Conservation (phyloP, 306 rosid genomes). For the Carpinus fangiana region DNA sequence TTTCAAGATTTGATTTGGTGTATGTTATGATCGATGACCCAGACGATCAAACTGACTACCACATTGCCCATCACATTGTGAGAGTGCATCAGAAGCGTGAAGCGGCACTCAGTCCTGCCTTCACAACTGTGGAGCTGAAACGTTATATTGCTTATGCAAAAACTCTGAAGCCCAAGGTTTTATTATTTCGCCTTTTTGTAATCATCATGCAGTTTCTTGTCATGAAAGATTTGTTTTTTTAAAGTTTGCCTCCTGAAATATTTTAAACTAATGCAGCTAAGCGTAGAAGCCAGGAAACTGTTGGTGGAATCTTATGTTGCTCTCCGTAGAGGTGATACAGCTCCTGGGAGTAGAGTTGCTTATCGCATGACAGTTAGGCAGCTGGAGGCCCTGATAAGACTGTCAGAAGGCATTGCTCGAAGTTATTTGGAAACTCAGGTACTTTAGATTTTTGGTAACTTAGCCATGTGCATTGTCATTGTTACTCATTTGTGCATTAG, state of each 20-base stretch:
- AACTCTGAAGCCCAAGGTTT: slow-evolving; percentile 93
- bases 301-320: slow-evolving; percentile 92
- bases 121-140: slow-evolving; percentile 78
- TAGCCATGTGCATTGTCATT: slow-evolving; percentile 6
- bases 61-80: slow-evolving; percentile 94
- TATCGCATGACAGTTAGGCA: slow-evolving; percentile 99
- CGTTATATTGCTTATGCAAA: slow-evolving; percentile 86
- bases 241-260: slow-evolving; percentile 21
- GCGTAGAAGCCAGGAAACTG: slow-evolving; percentile 69
- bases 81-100: slow-evolving; percentile 91
- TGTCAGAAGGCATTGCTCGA: slow-evolving; percentile 92
- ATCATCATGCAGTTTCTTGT: slow-evolving; percentile 1
- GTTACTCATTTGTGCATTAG: slow-evolving; percentile 17
- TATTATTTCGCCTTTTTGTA: neutral
- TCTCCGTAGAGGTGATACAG: slow-evolving; percentile 90
- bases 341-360: slow-evolving; percentile 91
- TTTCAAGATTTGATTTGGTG: slow-evolving; percentile 96
- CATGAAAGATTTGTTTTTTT: slow-evolving; percentile 4
- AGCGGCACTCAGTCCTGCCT: slow-evolving; percentile 78
- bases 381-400: slow-evolving; percentile 89
- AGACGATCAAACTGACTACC: slow-evolving; percentile 87
- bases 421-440: slow-evolving; percentile 82
- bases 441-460: slow-evolving; percentile 17
- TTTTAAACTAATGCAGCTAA: slow-evolving; percentile 56
- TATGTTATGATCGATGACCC: slow-evolving; percentile 99